A percentile compares a stretch with the other conserved stretches of the same genome.
These are phyloP conservation scores for Coemansia sp. DNA, from an alignment of 192 early-diverging fungal species.

Conservation along the genomic window DNA sequence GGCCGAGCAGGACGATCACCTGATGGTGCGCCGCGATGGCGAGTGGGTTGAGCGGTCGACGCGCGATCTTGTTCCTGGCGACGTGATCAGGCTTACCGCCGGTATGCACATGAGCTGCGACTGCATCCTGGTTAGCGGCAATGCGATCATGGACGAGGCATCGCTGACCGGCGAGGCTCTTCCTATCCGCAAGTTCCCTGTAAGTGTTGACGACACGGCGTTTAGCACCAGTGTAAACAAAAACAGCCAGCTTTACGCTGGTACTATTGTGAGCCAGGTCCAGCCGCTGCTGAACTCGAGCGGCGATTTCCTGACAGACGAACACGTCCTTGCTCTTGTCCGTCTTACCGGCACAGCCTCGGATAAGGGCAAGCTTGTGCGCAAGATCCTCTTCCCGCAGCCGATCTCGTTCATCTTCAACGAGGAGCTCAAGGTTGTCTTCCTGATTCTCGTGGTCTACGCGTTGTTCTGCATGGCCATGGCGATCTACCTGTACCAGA, in stretches of 20 bases:
- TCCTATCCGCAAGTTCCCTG: conserved; percentile 70
- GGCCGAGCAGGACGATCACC: conserved; percentile 59
- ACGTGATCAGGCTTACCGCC: conserved; percentile 63
- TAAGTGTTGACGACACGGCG: conserved; percentile 54
- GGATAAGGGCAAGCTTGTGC: conserved; percentile 65
- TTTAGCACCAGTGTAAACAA: conserved; percentile 48
- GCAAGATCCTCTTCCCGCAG: conserved; percentile 70
- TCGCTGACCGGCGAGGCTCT: conserved; percentile 71
- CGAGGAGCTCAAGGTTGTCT: conserved; percentile 73
- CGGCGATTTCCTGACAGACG: conserved; percentile 22
- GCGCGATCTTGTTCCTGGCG: conserved; percentile 69
- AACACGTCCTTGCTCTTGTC: conserved; percentile 56
- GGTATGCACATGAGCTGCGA: conserved; percentile 59
- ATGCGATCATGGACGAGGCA: conserved; percentile 68
- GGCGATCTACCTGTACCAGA: conserved; percentile 45
- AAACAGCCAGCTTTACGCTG: conserved; percentile 60
- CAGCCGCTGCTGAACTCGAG: conserved; percentile 16
- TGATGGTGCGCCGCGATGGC: conserved; percentile 61
- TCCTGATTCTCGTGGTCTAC: conserved; percentile 61
- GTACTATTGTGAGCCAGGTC: conserved; percentile 63
- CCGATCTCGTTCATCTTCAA: conserved; percentile 69
- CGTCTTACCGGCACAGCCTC: conserved; percentile 64
- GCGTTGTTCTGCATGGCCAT: conserved; percentile 56
- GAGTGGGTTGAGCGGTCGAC: conserved; percentile 58
- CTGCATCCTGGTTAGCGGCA: conserved; percentile 57